Base-by-base conservation (phyloP, 441 rosid species). In the Eugenia klotzschiana region DNA sequence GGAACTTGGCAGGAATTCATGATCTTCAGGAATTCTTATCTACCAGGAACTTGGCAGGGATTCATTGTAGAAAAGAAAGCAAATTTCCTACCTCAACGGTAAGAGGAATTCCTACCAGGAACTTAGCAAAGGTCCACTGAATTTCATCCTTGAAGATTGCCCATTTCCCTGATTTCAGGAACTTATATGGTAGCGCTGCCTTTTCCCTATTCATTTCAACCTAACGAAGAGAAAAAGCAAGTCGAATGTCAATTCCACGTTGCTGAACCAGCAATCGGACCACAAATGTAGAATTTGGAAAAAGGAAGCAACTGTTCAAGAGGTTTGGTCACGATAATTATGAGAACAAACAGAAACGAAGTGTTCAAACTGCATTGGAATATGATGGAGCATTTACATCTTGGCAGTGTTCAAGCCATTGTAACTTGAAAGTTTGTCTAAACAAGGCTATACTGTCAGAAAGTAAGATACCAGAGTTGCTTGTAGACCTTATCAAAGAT, bases 41-140 rank as follows among this genome's bases (percentile, higher is more conserved):
- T 33, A 33, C 37, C 37, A 46, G 50, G 50, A 46, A 46, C 14
- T 46, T 10, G 50, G 50, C 50, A 46, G 49, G 13, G 10, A 46
- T 46, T 46, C 13, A 9, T 43, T n/a, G 11, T 43, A 8, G 11
- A 43, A 43, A 43, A 40, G 43, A 40, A 40, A 40, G 49, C 12
- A 43, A 43, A 43, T 11, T 46, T 46, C 12, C 50, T 46, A 46
- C 50, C 13, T 46, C 50, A 46, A 46, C 11, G 50, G 50, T 10
- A 46, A 9, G 50, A 46, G 50, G 50, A 46, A 46, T 46, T 46
- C 49, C 49, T 52, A 94, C 94, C 72, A 94, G 91, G 88, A 96
- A 95, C 91, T 95, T 93, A 37, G 95, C 94, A 84, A 95, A 94
- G 91, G 95, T 94, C 96, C 98, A 92, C 49, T 96, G 98, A 82